Evolutionary conservation across 2,329 filamentous ascomycete genomes (phyloP).

Genomic region (Paraconiothyrium brasiliense): DNA sequence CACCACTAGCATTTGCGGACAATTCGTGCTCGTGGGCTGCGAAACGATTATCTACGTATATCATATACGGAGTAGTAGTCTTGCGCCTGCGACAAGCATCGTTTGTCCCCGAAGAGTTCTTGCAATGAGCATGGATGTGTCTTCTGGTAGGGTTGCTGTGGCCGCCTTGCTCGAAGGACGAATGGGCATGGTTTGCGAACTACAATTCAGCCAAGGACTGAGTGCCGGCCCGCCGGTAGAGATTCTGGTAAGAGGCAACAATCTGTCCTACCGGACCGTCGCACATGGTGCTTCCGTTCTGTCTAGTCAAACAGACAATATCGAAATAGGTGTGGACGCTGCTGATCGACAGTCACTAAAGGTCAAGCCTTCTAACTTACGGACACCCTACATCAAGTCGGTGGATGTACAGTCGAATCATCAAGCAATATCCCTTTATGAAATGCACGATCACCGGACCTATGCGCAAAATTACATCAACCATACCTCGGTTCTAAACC

Average conservation of each 20-base stretch:
- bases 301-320: slow-evolving; percentile 22
- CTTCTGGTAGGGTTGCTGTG: slow-evolving; percentile 63
- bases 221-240: slow-evolving; percentile 21
- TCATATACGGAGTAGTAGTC: slow-evolving; percentile 48
- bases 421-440: slow-evolving; percentile 33
- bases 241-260: slow-evolving; percentile 22
- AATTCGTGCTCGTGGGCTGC: slow-evolving; percentile 65
- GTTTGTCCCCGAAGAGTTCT: slow-evolving; percentile 66
- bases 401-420: slow-evolving; percentile 39
- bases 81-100: slow-evolving; percentile 62
- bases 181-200: slow-evolving; percentile 68
- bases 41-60: slow-evolving; percentile 68
- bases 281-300: slow-evolving; percentile 21
- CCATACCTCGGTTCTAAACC: slow-evolving; percentile 40
- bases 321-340: slow-evolving; percentile 16
- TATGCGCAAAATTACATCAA: slow-evolving; percentile 41
- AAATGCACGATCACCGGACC: slow-evolving; percentile 29
- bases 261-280: slow-evolving; percentile 18
- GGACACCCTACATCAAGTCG: slow-evolving; percentile 30
- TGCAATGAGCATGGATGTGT: slow-evolving; percentile 70
- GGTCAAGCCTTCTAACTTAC: slow-evolving; percentile 13
- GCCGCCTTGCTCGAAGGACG: slow-evolving; percentile 69
- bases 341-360: slow-evolving; percentile 16
- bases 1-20: slow-evolving; percentile 66
- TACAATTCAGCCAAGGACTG: slow-evolving; percentile 24